Base-by-base conservation (phyloP, 2,329 filamentous ascomycete species). In the Exophiala phaeomuriformis region DNA sequence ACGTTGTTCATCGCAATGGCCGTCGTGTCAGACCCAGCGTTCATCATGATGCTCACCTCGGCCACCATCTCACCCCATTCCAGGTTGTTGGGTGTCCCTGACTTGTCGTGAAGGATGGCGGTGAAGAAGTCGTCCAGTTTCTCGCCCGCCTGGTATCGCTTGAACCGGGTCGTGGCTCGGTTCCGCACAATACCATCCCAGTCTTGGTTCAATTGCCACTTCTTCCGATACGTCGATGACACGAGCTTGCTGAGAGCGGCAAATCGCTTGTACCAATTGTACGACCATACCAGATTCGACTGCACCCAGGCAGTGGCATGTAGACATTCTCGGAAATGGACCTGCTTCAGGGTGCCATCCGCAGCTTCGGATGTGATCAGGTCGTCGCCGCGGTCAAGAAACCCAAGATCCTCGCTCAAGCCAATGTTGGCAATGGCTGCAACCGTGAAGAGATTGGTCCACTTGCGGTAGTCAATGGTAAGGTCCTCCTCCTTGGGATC, bases 111-210 rank as follows among this genome's bases (percentile, higher is more conserved):
- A 75, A 83, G 78, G 4, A 82, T 63, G 0, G 72, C 71, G 48
- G 75, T 69, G 68, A 83, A 81, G 66, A 83, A 82, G 60, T 83
- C 80, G 42, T 79, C 74, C 0, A 82, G 69, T 55, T 76, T 77
- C 64, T 82, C 79, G 28, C 79, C 78, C 0, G 66, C 67, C 19
- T 72, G 62, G 55, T 68, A 65, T 19, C 66, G 64, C 3, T 64
- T 59, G 3, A 66, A 62, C 7, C 51, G 51, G 8, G 44, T 44
- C 29, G 40, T 28, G 64, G 62, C 48, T 63, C 51, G 42, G 19
- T 53, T 45, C 28, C 48, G 36, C 31, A 45, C 44, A 29, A 53
- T 48, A 6, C 51, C 51, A 5, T 53, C 51, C 51, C 45, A 53
- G n/a, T 49, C 31, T 37, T 36, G 1, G 32, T 12, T 10, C 44